Base-by-base conservation (phyloP, 2,329 filamentous ascomycete species). In the Dothistroma septosporum region DNA sequence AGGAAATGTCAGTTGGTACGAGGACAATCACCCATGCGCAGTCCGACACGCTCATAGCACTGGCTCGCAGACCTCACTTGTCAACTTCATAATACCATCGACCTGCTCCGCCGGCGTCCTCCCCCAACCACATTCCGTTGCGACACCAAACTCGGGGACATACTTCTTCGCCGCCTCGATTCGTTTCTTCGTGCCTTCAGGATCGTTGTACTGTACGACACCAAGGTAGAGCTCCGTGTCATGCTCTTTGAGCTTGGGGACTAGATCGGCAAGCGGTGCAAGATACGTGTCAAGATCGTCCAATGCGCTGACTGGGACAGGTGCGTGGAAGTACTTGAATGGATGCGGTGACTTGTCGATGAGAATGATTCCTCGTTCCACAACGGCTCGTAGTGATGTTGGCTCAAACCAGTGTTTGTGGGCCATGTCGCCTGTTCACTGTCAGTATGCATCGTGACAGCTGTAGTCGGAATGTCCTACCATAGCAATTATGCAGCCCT, bases 401-500 rank as follows among this genome's bases (percentile, higher is more conserved):
- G 79, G 78, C 55, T 81, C 74, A 10, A 75, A 58, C 61, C 77
- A 79, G 65, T 80, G 78, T 58, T 70, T 67, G 64, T 80, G 77
- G 1, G 69, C 67, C 2, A 76, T 67, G 61, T 81, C 78, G 12
- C 68, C 66, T 68, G 47, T 31, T 10, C 9, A 19, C 2, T 14
- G 16, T 50, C 47, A 50, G 19, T 21, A 28, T 11, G 11, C 19
- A 14, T 28, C 19, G 16, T 31, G 21, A 19, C 10, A 10, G n/a
- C 44, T 24, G n/a, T 48, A 10, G n/a, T 24, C 12, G n/a, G 4
- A 4, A 52, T 31, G n/a, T 46, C 61, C 52, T 24, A 68, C 78
- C 79, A 61, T 80, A 81, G 67, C 79, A 81, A n/a, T 80, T 69
- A 65, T 81, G 79, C 21, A 78, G 72, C 0, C 77, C 79, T 57